Evolutionary conservation across 345 rosid genomes (phyloP), one percentile per base, ranked within the genome.

Genomic region (Melastoma malabathricum): DNA sequence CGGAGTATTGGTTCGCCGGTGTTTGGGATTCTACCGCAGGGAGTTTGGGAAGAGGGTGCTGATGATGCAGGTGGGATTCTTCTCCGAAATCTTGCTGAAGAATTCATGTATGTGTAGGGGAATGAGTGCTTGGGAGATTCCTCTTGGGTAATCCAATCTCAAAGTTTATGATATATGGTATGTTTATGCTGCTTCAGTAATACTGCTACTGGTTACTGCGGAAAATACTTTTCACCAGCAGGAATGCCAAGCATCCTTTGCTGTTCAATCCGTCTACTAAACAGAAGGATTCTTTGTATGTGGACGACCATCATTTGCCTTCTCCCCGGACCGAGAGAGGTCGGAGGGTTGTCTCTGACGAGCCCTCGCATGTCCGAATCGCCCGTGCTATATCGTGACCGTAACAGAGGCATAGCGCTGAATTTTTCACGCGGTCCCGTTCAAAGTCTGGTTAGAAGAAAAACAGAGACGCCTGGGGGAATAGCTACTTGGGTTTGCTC

Each of bases 51-150:
- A 31, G 38, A 31, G 41, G 41, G 41, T 9, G 10, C 41, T 34
- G 41, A 34, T 34, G 41, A 34, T 34, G 41, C 41, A 34, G 41
- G 41, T 34, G 12, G 25, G 25, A 34, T 34, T 7, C 10, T 34
- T 34, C 41, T 34, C 41, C 12, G 12, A 34, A 34, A 34, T 34
- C 12, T 9, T 6, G 41, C 12, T 12, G 12, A 34, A 34, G 41
- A 34, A 34, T 7, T 34, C 41, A 8, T 34, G 41, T 34, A n/a
- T n/a, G n/a, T n/a, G n/a, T n/a, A n/a, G n/a, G n/a, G 98, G 98
- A 70, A 92, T 92, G 98, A 92, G 96, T 80, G 87, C 98, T 56
- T 92, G 96, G 98, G 98, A 92, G 75, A 69, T 92, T 71, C 98
- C 98, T 59, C 98, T 87, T 65, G 98, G 98, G 98, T 92, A 80